phyloP scores from a whole-genome alignment of 495 filamentous ascomycete species.

The Diplogelasinospora grovesii region DNA sequence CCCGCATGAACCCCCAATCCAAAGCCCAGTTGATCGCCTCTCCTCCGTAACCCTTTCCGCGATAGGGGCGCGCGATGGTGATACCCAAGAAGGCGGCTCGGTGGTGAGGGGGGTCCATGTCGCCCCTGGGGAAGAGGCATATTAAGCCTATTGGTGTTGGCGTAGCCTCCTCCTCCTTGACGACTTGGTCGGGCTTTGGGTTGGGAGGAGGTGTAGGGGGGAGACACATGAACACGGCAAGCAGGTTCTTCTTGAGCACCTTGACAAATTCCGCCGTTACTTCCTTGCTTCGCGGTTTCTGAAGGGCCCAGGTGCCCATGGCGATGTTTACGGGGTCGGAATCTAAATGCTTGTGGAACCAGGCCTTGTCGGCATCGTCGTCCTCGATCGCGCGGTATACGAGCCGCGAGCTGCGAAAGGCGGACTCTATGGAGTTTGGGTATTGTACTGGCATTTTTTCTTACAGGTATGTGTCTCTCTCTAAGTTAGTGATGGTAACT shows the following conservation, averaged over 20 bases:
- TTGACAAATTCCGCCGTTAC: conserved; percentile 11
- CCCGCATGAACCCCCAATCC: conserved; percentile 41
- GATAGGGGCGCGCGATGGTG: conserved; percentile 27
- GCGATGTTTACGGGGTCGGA: conserved; percentile 20
- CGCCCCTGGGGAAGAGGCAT: conserved; percentile 21
- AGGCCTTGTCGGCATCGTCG: conserved; percentile 22
- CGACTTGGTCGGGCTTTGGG: neutral
- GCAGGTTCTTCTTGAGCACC: conserved; percentile 23
- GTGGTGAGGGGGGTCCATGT: conserved; percentile 27
- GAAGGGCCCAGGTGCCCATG: conserved; percentile 16
- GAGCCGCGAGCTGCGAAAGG: conserved; percentile 27
- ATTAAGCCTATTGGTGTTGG: conserved; percentile 19
- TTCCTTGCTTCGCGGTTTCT: conserved; percentile 17
- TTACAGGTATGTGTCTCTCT: no score
- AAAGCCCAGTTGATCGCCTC: conserved; percentile 48
- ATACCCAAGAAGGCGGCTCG: conserved; percentile 37
- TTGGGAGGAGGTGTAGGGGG: conserved; percentile 5
- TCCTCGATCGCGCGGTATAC: conserved; percentile 32
- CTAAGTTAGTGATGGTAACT: no score
- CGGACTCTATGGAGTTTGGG: no score
- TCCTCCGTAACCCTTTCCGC: conserved; percentile 45
- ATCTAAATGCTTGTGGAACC: conserved; percentile 19
- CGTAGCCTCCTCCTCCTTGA: neutral
- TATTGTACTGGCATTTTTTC: no score
- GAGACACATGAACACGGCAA: conserved; percentile 37